These are phyloP conservation scores for Entamoeba invadens DNA, from an alignment of 208 protist genomes.

Conservation along the genomic window DNA sequence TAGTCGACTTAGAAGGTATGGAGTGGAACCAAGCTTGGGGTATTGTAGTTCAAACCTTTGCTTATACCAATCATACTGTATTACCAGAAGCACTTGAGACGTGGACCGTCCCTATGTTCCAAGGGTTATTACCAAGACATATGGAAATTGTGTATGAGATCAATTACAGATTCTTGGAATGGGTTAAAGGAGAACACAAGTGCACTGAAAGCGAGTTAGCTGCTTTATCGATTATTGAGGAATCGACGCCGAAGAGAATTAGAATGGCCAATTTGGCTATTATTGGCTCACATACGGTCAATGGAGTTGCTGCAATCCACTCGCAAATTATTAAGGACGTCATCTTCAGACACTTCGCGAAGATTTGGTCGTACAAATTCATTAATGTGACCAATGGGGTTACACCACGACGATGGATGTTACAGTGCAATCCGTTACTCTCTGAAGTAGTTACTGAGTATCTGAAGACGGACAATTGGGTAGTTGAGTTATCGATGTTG, in stretches of 20 bases:
- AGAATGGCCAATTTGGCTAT: conserved; percentile 33
- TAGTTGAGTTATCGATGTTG: not conserved
- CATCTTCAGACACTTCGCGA: conserved; percentile 19
- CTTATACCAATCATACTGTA: conserved; percentile 32
- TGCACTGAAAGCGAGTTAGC: not conserved
- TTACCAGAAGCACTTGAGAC: conserved; percentile 32
- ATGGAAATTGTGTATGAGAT: conserved; percentile 29
- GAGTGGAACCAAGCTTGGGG: conserved; percentile 47
- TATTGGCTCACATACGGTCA: conserved; percentile 19
- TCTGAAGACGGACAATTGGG: conserved; percentile 11
- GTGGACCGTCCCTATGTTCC: conserved; percentile 19
- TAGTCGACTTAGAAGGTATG: conserved; percentile 43
- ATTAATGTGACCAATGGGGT: conserved; percentile 28
- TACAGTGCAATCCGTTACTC: conserved; percentile 8
- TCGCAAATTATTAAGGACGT: conserved; percentile 16
- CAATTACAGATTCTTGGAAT: conserved; percentile 22
- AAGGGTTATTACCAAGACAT: conserved; percentile 16
- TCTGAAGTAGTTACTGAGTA: not conserved
- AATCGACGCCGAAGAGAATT: not conserved
- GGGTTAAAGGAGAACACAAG: not conserved
- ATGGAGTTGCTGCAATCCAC: conserved; percentile 27
- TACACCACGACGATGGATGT: conserved; percentile 25
- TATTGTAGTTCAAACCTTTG: conserved; percentile 12
- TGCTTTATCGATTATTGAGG: conserved; percentile 21
- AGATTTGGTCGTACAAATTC: conserved; percentile 17